Base-by-base conservation (phyloP, 148 eudicot species). In the Cornus suecica region DNA sequence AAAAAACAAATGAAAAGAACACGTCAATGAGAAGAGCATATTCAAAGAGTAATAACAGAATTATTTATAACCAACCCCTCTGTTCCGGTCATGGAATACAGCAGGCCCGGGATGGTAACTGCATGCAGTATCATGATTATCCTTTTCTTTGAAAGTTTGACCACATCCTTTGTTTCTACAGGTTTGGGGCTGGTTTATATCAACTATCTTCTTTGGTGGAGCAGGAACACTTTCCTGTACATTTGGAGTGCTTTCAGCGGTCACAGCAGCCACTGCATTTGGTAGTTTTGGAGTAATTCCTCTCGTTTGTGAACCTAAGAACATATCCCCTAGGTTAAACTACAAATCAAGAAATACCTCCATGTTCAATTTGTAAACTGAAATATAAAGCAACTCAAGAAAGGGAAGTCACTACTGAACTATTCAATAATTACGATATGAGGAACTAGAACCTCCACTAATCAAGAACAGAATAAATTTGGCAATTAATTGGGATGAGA, bases 81-180 rank as follows among this genome's bases (percentile, higher is more conserved):
- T 87, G 86, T 84, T 77, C 34, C 97, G 84, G 69, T 94, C 99
- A 64, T 92, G 99, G 79, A 94, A 94, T 68, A 92, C 69, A 10
- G 97, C 92, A 65, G 99, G 99, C 37, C 99, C 97, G 1, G 99
- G 99, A 68, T 94, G 99, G 81, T 92, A 88, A 82, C 75, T 85
- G 85, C 99, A 94, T 34, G 97, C 99, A 24, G 82, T 28, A 27
- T 89, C 96, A 76, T 94, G 92, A 80, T 94, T 94, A 79, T 92
- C 85, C 54, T 66, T 89, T 82, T 94, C 99, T 82, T 76, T 90
- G 76, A 92, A 94, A 72, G 91, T 88, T 83, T 86, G 60, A 28
- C 97, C 99, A 64, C 99, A 94, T 41, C 97, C 94, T 85, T 92
- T 92, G 72, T 94, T 92, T 78, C 82, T 92, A 84, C 99, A 94